A percentile compares a stretch with the other conserved stretches of the same genome.
phyloP scores from a whole-genome alignment of 176 grass and related monocot genomes.

The Oryza longistaminata region DNA sequence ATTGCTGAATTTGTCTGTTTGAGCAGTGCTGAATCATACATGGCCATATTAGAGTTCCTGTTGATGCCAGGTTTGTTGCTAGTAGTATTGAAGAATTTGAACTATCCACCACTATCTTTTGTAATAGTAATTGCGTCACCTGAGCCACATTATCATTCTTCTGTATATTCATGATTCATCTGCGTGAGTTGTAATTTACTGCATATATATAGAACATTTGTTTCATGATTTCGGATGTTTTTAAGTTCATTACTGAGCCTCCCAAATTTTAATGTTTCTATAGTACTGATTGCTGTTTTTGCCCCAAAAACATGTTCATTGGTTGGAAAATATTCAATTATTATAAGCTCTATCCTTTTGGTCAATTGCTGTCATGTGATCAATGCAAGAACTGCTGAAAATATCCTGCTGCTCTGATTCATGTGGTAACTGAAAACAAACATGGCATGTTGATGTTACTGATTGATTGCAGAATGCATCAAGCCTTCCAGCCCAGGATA shows the following conservation, averaged over 20 bases:
- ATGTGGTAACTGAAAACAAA: slow-evolving; percentile 14
- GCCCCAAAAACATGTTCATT: background rate
- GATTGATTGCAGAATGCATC: too few species aligned
- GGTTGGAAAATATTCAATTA: background rate
- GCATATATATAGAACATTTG: slow-evolving; percentile 4
- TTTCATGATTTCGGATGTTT: background rate
- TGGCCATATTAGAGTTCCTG: background rate
- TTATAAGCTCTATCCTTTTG: background rate
- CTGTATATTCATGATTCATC: slow-evolving; percentile 38
- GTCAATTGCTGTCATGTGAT: background rate
- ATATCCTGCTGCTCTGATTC: slow-evolving; percentile 26
- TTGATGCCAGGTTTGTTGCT: slow-evolving; percentile 37
- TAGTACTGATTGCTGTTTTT: background rate
- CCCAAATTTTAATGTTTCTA: background rate
- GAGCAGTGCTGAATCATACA: slow-evolving; percentile 35
- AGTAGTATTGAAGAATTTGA: slow-evolving; percentile 11
- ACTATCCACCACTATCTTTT: slow-evolving; percentile 2
- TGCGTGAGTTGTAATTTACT: background rate
- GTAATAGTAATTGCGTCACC: background rate
- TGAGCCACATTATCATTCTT: background rate
- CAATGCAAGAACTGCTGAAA: background rate
- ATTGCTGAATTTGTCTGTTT: slow-evolving; percentile 33
- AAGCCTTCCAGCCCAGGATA: too few species aligned
- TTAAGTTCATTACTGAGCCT: background rate
- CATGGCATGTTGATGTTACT: too few species aligned